phyloP scores from a whole-genome alignment of 2,329 filamentous ascomycete genomes.

The Arthrobotrys conoides region DNA sequence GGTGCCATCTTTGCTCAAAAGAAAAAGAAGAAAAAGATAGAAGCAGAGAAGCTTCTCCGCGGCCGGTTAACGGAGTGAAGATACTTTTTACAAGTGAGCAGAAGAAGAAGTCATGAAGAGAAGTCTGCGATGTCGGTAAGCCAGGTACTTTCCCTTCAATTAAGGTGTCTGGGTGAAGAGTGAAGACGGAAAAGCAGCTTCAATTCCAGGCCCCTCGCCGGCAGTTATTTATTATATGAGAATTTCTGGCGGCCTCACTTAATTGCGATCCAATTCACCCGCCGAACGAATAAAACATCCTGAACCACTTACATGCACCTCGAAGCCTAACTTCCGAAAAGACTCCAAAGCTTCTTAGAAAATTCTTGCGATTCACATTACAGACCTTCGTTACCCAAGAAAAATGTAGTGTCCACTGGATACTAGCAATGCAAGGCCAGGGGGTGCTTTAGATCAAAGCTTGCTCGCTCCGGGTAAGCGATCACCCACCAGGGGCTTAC shows the following conservation, averaged over 20 bases:
- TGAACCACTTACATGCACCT: slow-evolving; percentile 14
- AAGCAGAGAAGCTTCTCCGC: slow-evolving; percentile 45
- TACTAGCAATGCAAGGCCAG: slow-evolving; percentile 27
- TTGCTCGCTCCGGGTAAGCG: slow-evolving; percentile 51
- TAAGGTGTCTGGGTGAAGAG: slow-evolving; percentile 13
- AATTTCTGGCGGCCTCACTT: not conserved
- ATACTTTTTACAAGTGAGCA: slow-evolving; percentile 7
- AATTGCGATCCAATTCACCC: slow-evolving; percentile 25
- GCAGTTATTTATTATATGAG: slow-evolving; percentile 13
- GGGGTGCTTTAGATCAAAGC: slow-evolving; percentile 25
- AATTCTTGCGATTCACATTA: slow-evolving; percentile 54
- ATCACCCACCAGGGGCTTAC: slow-evolving; percentile 27
- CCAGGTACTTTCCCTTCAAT: slow-evolving; percentile 22
- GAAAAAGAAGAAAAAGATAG: slow-evolving; percentile 2
- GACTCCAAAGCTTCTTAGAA: slow-evolving; percentile 8
- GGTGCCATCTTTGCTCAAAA: slow-evolving; percentile 57
- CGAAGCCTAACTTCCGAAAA: slow-evolving; percentile 22
- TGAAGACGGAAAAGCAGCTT: not conserved
- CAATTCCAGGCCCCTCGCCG: slow-evolving; percentile 12
- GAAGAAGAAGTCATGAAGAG: slow-evolving; percentile 14
- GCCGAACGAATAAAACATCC: slow-evolving; percentile 12
- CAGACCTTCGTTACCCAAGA: slow-evolving; percentile 15
- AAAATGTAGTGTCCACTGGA: slow-evolving; percentile 22
- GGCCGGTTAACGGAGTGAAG: slow-evolving; percentile 28
- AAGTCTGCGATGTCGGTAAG: slow-evolving; percentile 13